Percentiles rank a stretch among this genome's conserved stretches.
phyloP scores from a whole-genome alignment of 208 protist genomes.

The Endotrypanum monterogeii region DNA sequence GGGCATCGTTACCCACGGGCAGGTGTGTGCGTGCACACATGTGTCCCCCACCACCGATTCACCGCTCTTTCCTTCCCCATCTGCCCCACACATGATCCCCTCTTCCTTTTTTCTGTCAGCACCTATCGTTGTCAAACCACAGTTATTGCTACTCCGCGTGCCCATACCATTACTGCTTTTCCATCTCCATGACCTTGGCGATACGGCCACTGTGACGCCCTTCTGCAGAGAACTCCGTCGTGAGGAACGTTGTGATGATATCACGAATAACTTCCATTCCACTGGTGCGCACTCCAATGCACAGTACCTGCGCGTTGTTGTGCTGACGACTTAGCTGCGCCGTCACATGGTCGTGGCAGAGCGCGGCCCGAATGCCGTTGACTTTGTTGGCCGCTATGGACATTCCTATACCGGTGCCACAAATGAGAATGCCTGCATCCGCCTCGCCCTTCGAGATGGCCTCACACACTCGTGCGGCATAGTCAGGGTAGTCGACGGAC shows the following conservation, averaged over 20 bases:
- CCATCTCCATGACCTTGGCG: constrained; percentile 57
- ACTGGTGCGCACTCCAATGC: constrained; percentile 82
- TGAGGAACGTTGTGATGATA: constrained; percentile 88
- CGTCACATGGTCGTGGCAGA: constrained; percentile 94
- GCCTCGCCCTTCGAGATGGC: constrained; percentile 62
- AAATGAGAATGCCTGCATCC: constrained; percentile 88
- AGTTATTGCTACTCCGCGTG: background rate
- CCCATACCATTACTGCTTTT: constrained; percentile 23
- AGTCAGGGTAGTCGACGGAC: constrained; percentile 94
- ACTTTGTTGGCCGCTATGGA: constrained; percentile 96
- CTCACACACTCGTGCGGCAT: constrained; percentile 66
- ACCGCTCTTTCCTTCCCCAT: background rate
- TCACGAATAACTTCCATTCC: constrained; percentile 86
- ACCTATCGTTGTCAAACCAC: background rate
- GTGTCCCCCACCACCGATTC: background rate
- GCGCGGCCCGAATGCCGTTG: constrained; percentile 88
- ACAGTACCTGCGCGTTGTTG: constrained; percentile 94
- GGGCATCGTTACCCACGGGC: too few species aligned
- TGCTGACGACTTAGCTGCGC: constrained; percentile 84
- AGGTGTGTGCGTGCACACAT: too few species aligned
- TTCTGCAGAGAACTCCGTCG: constrained; percentile 78
- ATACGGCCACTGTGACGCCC: constrained; percentile 73
- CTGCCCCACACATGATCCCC: background rate
- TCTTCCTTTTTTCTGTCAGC: background rate
- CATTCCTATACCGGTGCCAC: constrained; percentile 96